Evolutionary conservation across 2,329 filamentous ascomycete species (phyloP).

Genomic region (Calonectria fujianensis): DNA sequence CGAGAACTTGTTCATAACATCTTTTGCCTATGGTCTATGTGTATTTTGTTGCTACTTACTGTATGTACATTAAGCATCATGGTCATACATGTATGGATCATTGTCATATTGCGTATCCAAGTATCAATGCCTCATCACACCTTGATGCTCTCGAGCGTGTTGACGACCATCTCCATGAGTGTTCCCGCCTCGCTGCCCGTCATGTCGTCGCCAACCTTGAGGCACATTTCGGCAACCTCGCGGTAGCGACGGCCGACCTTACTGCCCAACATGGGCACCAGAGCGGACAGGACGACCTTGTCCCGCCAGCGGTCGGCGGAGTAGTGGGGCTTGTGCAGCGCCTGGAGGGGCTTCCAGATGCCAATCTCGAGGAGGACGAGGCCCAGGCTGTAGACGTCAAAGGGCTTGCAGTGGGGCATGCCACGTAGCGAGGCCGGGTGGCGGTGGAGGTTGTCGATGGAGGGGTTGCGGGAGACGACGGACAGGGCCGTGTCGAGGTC

Average conservation of each 20-base stretch:
- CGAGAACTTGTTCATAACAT: conserved; percentile 30
- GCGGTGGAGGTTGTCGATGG: conserved; percentile 67
- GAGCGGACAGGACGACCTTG: conserved; percentile 62
- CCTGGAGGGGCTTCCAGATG: conserved; percentile 66
- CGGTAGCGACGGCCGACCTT: conserved; percentile 64
- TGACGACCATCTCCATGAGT: conserved; percentile 65
- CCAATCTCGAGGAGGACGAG: conserved; percentile 71
- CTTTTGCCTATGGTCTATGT: not conserved
- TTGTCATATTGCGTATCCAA: conserved; percentile 13
- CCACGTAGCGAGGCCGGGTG: conserved; percentile 66
- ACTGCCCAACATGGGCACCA: conserved; percentile 64
- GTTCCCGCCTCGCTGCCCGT: conserved; percentile 61
- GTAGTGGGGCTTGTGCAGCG: conserved; percentile 65
- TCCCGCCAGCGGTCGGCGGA: conserved; percentile 65
- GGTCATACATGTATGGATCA: not conserved
- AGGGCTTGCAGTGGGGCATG: conserved; percentile 67
- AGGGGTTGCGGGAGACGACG: conserved; percentile 64
- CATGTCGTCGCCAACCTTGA: conserved; percentile 62
- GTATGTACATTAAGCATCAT: not conserved
- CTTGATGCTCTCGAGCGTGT: conserved; percentile 62
- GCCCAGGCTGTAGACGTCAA: conserved; percentile 73
- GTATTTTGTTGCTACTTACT: not conserved
- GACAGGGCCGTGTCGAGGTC: conserved; percentile 71
- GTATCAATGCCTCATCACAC: conserved; percentile 46
- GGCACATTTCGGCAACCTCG: conserved; percentile 65